Base-by-base conservation (phyloP, 495 filamentous ascomycete species). In the Neurospora discreta region DNA sequence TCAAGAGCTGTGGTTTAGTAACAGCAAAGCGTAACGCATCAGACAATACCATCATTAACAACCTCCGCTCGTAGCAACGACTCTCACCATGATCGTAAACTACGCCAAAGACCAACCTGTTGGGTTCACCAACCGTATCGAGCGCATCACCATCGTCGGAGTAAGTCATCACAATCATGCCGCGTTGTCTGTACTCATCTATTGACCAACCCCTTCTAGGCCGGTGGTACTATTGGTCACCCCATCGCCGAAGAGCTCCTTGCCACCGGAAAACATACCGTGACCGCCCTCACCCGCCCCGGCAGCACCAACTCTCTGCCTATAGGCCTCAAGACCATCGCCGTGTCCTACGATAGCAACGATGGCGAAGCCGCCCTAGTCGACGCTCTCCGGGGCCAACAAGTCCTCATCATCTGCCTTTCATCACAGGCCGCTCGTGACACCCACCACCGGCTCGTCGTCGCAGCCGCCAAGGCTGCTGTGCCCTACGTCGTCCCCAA, bases 401-500 rank as follows among this genome's bases (percentile, higher is more conserved):
- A 89, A 68, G 84, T 81, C 42, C 81, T 92, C n/a, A 80, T 92
- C 75, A 90, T 91, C 76, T 89, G 87, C 6, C 75, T 91, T 71
- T 71, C 74, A 0, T 71, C 74, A n/a, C 20, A 11, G 3, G 71
- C 75, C 16, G 73, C 78, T 18, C 70, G 43, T 5, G 78, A 76
- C 11, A 81, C 78, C 1, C 84, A 89, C 18, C 68, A 69, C 39
- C 80, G 83, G 65, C 81, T 92, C 70, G 78, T 90, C 73, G 74
- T 83, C 3, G 90, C 90, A 0, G 91, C 91, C 1, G 87, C 82
- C 5, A 81, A 85, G 46, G 90, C 91, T 1, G 85, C 85, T 5
- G 87, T 92, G 0, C 79, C 77, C 0, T 91, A 87, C 80, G 77
- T 92, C 69, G 75, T 91, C 40, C 90, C 91, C 20, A 91, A 90